Base-by-base conservation (phyloP, 2,329 filamentous ascomycete species). In the Fusarium penzigii region DNA sequence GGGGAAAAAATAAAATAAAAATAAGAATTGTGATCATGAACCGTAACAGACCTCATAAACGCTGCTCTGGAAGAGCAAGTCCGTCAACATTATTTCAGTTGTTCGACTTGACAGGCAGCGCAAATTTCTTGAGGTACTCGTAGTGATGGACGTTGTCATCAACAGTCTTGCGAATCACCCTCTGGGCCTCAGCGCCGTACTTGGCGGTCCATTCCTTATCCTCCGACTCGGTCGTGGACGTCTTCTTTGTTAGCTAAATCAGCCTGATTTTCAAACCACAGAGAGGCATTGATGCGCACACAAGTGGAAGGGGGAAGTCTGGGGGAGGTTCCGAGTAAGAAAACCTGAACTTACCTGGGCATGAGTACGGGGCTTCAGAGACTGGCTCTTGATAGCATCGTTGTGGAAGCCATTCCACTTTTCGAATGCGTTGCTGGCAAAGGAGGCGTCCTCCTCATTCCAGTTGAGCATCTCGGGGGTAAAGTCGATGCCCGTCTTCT, bases 391-490 rank as follows among this genome's bases (percentile, higher is more conserved):
- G 63, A 97, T 90, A 13, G 92, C 94, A 77, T 97, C 94, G 62
- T 97, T 89, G 71, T 97, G 94, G 76, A 96, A 97, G 11, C 94
- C 94, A 62, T 86, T 89, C 94, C 94, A 97, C 77, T 99, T 97
- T 75, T 92, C 91, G 74, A 97, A 97, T 16, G 86, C 86, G 57
- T 84, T 80, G 60, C 81, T 79, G 3, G 92, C 93, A 56, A 82
- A 77, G 46, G 91, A 85, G 63, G 88, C 86, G 58, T 89, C 87
- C 47, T 87, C 85, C 29, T 87, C 85, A 56, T 89, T 83, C 94
- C 94, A 97, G 52, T 82, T 79, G 56, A 99, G 78, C 92, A 97
- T 96, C 13, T 83, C 77, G 1, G 85, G 83, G 42, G 77, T 76
- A 71, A 88, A 99, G 14, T 89, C 82, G 53, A 97, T 79, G 25